These are phyloP conservation scores for Uncinocarpus reesii DNA, from an alignment of 2,329 filamentous ascomycete genomes.

Conservation along the genomic window DNA sequence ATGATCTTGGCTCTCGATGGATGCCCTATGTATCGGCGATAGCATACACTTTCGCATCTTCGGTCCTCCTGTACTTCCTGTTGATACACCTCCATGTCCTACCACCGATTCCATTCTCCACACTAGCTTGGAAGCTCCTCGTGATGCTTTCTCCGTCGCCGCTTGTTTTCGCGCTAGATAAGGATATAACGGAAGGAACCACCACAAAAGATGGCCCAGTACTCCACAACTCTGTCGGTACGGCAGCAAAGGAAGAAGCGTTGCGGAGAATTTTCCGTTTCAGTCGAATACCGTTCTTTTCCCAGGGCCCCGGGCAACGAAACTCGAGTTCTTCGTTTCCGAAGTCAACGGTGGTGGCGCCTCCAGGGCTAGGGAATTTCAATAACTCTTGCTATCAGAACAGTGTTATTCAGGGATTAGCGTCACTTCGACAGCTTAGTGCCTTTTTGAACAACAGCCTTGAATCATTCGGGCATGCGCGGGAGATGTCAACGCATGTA, in stretches of 20 bases:
- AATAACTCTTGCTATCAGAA: constrained; percentile 98
- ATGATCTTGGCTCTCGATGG: constrained; percentile 27
- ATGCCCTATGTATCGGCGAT: constrained; percentile 24
- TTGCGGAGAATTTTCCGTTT: constrained; percentile 55
- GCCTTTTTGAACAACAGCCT: constrained; percentile 50
- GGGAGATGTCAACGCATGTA: constrained; percentile 38
- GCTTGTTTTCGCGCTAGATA: constrained; percentile 40
- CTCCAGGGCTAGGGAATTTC: constrained; percentile 69
- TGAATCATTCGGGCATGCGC: constrained; percentile 24
- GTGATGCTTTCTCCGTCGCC: constrained; percentile 33
- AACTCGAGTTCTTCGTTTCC: constrained; percentile 44
- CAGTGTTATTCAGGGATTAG: constrained; percentile 76
- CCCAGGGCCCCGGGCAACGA: constrained; percentile 38
- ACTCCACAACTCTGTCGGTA: constrained; percentile 29
- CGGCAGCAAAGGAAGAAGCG: constrained; percentile 51
- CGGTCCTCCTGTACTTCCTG: constrained; percentile 24
- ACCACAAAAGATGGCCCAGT: not conserved
- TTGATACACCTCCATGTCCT: constrained; percentile 26
- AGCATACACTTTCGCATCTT: constrained; percentile 24
- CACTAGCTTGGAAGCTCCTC: constrained; percentile 30
- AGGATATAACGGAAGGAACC: constrained; percentile 19
- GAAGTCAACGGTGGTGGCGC: constrained; percentile 28
- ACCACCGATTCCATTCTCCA: constrained; percentile 23
- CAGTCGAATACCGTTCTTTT: constrained; percentile 47
- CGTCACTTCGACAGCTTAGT: constrained; percentile 61